These are phyloP conservation scores for Termitomyces sp. DNA, from an alignment of 768 basidiomycete species.

Conservation along the genomic window DNA sequence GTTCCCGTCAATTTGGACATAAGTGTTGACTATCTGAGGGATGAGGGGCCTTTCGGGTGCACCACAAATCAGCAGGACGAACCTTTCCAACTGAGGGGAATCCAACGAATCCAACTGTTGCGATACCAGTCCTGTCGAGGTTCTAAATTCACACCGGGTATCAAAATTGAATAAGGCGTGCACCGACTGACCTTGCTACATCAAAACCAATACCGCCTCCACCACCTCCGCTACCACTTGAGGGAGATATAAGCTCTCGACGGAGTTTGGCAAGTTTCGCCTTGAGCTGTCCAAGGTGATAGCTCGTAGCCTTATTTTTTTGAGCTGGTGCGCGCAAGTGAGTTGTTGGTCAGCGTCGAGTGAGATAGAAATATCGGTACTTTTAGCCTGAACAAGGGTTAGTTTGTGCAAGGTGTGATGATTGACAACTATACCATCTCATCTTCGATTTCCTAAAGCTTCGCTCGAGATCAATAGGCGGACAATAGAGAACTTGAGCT, in stretches of 20 bases:
- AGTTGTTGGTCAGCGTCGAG: conserved; percentile 8
- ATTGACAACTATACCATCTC: conserved; percentile 69
- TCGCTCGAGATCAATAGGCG: conserved; percentile 17
- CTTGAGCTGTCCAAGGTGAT: conserved; percentile 94
- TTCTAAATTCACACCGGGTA: not conserved
- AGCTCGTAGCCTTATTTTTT: conserved; percentile 95
- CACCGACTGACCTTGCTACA: conserved; percentile 63
- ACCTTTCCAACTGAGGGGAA: conserved; percentile 97
- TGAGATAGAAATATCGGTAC: conserved; percentile 35
- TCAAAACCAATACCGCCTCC: conserved; percentile 93
- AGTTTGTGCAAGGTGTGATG: conserved; percentile 16
- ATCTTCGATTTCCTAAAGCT: conserved; percentile 84
- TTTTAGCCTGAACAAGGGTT: conserved; percentile 60
- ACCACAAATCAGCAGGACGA: not conserved
- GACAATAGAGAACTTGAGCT: conserved; percentile 17
- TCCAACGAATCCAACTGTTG: conserved; percentile 90
- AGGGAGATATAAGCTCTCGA: conserved; percentile 84
- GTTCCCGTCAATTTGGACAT: conserved; percentile 98
- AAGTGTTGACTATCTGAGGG: conserved; percentile 63
- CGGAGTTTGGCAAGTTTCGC: conserved; percentile 97
- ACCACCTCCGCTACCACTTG: conserved; percentile 77
- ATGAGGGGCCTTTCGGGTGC: not conserved
- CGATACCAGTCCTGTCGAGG: conserved; percentile 78
- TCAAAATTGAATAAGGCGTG: not conserved
- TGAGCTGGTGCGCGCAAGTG: conserved; percentile 54